Evolutionary conservation across 2,329 filamentous ascomycete genomes (phyloP).

Genomic region (Talaromyces marneffei): DNA sequence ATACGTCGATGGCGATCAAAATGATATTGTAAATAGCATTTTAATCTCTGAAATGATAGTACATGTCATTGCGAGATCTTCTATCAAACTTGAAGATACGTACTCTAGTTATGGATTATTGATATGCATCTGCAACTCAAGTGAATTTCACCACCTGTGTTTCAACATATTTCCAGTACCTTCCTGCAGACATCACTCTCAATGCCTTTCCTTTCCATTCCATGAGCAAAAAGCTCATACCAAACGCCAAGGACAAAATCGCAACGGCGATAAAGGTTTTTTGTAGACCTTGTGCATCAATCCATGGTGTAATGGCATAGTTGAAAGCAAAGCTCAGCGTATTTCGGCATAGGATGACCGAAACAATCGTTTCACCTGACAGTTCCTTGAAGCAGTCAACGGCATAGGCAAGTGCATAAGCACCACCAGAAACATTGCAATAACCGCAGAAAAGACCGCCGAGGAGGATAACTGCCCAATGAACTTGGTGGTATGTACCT

Average conservation of each 20-base stretch:
- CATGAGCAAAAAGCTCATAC: conserved; percentile 41
- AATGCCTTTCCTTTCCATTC: conserved; percentile 45
- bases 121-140: neutral
- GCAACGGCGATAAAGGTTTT: conserved; percentile 44
- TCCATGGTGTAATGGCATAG: conserved; percentile 48
- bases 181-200: conserved; percentile 2
- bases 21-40: neutral
- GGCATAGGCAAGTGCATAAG: conserved; percentile 42
- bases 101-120: neutral
- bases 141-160: conserved; percentile 13
- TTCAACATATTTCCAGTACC: conserved; percentile 16
- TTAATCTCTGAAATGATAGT: neutral
- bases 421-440: conserved; percentile 41
- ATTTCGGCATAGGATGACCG: conserved; percentile 47
- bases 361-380: conserved; percentile 46
- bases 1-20: neutral
- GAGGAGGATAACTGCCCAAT: conserved; percentile 47
- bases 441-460: conserved; percentile 45
- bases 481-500: conserved; percentile 45
- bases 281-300: conserved; percentile 38
- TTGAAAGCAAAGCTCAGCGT: conserved; percentile 31
- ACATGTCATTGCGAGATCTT: too few relatives aligned
- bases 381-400: conserved; percentile 47
- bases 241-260: conserved; percentile 32
- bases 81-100: neutral